Evolutionary conservation across 139 green algal genomes (phyloP), one percentile per base, ranked within the genome.

Genomic region (Chlorella vulgaris): DNA sequence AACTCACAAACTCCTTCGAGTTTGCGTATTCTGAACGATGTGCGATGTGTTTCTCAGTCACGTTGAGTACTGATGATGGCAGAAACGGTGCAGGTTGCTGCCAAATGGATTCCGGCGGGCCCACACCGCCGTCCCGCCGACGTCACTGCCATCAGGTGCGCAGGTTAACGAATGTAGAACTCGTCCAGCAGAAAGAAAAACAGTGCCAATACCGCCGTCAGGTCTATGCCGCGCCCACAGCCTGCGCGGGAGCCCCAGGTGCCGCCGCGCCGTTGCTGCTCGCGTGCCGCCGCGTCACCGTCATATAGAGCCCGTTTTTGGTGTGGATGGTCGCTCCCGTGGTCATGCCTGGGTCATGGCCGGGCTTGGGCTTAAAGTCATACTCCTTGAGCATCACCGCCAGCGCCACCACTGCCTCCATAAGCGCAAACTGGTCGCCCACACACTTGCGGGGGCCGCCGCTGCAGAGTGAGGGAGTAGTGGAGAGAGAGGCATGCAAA

Each of bases 401-500:
- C 61, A 99, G 86, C 18, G 91, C 85, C 67, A 94, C 81, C 19
- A 96, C 91, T 5, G 91, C 93, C 89, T 98, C 95, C 51, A 96
- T 89, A 67, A 98, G 55, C 0, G 97, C 97, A 90, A 99, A 99
- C 86, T 99, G 97, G 87, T 99, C 97, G 22, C 97, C 97, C 29
- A 99, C 90, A 81, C 97, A 99, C 86, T 99, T 99, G 69, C 97
- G 90, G 22, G 90, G 84, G 21, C 97, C 97, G 38, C 96, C 97
- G 22, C 96, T 78, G 63, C 74, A 33, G 22, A 53, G 31, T 7
- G 42, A 61, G 4, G 15, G 18, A 18, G 36, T 31, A 31, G 21
- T 40, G 67, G 67, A 47, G 36, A 3, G 31, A n/a, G 31, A 53
- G 35, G 24, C 67, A 29, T 31, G 31, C 13, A 70, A 6, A 43